Base-by-base conservation (phyloP, 768 basidiomycete species). In the Mycena amicta region DNA sequence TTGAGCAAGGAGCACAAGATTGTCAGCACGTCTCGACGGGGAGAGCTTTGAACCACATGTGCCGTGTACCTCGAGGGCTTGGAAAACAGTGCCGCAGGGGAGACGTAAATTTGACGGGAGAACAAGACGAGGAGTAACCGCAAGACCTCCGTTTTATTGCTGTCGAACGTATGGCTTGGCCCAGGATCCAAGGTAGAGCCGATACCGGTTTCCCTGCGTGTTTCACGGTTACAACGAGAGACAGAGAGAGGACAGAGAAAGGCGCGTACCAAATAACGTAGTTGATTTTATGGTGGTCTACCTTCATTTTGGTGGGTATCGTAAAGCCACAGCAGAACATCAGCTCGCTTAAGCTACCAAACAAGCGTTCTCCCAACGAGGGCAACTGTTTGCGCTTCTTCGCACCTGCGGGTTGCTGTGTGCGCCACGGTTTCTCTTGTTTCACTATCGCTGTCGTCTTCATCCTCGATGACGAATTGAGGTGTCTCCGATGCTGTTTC, bases 251-350 rank as follows among this genome's bases (percentile, higher is more conserved):
- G 53, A 20, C 29, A 49, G 39, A 53, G 28, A 43, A 41, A 25
- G 5, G 25, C 5, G n/a, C 88, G 59, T 70, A 93, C 93, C 93
- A 96, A 54, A 95, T 95, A 23, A 90, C 78, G 77, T 94, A 90
- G 70, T 89, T 87, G 45, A 94, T 87, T 70, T 92, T 90, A 70
- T 92, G 84, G 65, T 89, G 88, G 67, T 90, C 88, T 49, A 86
- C 82, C 69, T 92, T 88, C 45, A 90, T 77, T 70, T 83, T 84
- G 27, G 81, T 82, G 8, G 96, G 92, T 8, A 98, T 75, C 0
- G 95, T 96, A 66, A 98, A 97, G 13, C 93, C 94, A 65, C 93
- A 95, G 69, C 93, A 94, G 71, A 96, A 98, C 37, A 97, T 70
- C 12, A 98, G 78, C 69, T 98, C 95, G 56, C 93, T 83, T 11